phyloP scores from a whole-genome alignment of 139 green algal genomes.

The Closterium sp. region DNA sequence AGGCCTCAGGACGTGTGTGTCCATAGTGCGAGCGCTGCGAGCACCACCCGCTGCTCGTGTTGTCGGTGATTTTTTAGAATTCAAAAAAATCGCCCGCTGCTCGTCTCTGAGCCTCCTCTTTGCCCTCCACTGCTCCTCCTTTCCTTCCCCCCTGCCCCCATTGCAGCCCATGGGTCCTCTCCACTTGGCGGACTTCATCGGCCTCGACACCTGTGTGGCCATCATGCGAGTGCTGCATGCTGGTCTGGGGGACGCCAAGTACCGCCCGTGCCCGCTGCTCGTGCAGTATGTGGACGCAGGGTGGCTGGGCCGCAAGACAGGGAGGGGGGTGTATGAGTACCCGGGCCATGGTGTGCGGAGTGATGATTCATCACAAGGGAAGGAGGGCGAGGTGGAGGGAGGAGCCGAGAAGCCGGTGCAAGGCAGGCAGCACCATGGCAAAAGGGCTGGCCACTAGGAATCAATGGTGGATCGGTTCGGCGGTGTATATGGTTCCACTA shows the following conservation, averaged over 20 bases:
- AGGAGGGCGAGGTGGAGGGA: no score
- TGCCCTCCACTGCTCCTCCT: no score
- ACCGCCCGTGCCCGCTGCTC: constrained; percentile 1
- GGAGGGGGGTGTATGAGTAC: neutral
- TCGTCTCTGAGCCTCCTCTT: no score
- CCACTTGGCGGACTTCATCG: neutral
- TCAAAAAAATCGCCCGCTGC: no score
- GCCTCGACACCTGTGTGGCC: neutral
- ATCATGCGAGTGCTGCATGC: neutral
- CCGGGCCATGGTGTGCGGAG: neutral
- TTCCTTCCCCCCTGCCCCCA: no score
- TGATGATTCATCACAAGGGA: no score
- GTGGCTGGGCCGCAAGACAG: neutral
- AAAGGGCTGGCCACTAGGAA: no score
- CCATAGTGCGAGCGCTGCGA: constrained; percentile 57
- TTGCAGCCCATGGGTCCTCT: constrained; percentile 58
- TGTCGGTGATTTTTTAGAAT: neutral
- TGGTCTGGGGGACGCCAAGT: neutral
- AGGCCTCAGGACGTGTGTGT: no score
- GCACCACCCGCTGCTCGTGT: constrained; percentile 32
- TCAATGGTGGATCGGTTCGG: no score
- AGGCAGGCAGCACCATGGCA: no score
- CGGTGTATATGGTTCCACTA: no score
- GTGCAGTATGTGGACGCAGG: neutral
- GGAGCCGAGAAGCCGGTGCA: no score